These are phyloP conservation scores for Crithidia bombi DNA, from an alignment of 208 protist species.

Conservation along the genomic window DNA sequence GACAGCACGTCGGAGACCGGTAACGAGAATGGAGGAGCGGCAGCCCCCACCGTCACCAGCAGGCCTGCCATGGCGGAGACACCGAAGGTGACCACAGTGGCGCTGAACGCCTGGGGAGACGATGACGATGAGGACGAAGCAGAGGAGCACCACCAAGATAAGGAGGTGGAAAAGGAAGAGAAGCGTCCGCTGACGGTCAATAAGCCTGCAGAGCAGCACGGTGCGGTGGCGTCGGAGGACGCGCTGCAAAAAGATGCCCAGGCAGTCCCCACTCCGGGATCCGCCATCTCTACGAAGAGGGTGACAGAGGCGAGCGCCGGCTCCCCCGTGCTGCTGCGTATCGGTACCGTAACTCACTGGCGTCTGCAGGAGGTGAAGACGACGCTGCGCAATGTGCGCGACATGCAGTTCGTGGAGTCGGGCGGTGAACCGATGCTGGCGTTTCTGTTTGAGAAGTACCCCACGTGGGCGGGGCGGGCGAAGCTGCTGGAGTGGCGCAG, in stretches of 20 bases:
- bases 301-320: slow-evolving; percentile 3
- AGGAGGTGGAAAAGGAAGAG: not conserved
- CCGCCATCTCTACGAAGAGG: not conserved
- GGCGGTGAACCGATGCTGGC: slow-evolving; percentile 78
- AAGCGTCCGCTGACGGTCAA: not conserved
- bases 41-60: not conserved
- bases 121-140: slow-evolving; percentile 76
- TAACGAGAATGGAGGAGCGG: slow-evolving; percentile 10
- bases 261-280: not conserved
- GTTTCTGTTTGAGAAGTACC: slow-evolving; percentile 76
- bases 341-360: slow-evolving; percentile 52
- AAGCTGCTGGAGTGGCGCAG: slow-evolving; percentile 84
- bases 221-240: too few relatives aligned
- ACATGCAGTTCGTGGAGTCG: slow-evolving; percentile 87
- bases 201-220: too few relatives aligned
- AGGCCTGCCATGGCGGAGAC: slow-evolving; percentile 1
- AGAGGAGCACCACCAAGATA: slow-evolving; percentile 3
- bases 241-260: not conserved
- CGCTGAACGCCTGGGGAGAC: slow-evolving; percentile 82
- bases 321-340: slow-evolving; percentile 29
- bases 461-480: slow-evolving; percentile 87
- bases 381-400: slow-evolving; percentile 78
- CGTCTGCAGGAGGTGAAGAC: slow-evolving; percentile 48
- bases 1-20: not conserved
- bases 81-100: slow-evolving; percentile 27